Evolutionary conservation across 257 asterid genomes (phyloP).

Genomic region (Asclepias syriaca): DNA sequence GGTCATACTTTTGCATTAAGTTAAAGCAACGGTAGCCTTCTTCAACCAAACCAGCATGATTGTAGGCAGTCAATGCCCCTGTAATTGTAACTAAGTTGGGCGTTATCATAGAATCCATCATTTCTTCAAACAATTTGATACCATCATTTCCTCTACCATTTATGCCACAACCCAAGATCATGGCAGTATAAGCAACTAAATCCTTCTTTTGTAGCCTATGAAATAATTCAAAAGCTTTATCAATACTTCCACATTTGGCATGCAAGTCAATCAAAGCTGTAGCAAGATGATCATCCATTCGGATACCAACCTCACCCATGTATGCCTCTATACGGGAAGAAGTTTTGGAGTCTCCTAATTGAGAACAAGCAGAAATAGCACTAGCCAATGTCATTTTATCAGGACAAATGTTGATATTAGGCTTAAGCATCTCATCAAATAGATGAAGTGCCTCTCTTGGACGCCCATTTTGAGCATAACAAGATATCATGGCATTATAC

Average conservation of each 20-base stretch:
- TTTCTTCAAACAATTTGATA: slow-evolving; percentile 56
- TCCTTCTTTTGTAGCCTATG: slow-evolving; percentile 44
- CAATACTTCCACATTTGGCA: slow-evolving; percentile 66
- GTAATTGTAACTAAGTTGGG: slow-evolving; percentile 69
- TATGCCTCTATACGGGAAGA: slow-evolving; percentile 56
- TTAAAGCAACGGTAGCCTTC: slow-evolving; percentile 65
- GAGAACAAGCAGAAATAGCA: slow-evolving; percentile 79
- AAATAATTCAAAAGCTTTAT: slow-evolving; percentile 66
- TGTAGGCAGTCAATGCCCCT: slow-evolving; percentile 64
- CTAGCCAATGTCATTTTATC: slow-evolving; percentile 71
- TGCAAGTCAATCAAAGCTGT: slow-evolving; percentile 79
- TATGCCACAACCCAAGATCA: slow-evolving; percentile 78
- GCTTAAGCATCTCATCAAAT: slow-evolving; percentile 60
- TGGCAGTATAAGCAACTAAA: slow-evolving; percentile 75
- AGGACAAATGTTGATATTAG: slow-evolving; percentile 36
- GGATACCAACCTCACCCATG: slow-evolving; percentile 48
- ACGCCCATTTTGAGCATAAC: slow-evolving; percentile 61
- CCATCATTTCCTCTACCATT: slow-evolving; percentile 70
- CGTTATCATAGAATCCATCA: slow-evolving; percentile 41
- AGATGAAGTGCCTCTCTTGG: slow-evolving; percentile 68
- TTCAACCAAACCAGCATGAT: slow-evolving; percentile 70
- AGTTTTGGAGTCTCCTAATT: slow-evolving; percentile 56
- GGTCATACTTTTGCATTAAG: slow-evolving; percentile 55
- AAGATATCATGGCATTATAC: slow-evolving; percentile 78
- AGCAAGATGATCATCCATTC: slow-evolving; percentile 72